These are phyloP conservation scores for Gliomastix tumulicola DNA, from an alignment of 2,329 filamentous ascomycete species.

Conservation along the genomic window DNA sequence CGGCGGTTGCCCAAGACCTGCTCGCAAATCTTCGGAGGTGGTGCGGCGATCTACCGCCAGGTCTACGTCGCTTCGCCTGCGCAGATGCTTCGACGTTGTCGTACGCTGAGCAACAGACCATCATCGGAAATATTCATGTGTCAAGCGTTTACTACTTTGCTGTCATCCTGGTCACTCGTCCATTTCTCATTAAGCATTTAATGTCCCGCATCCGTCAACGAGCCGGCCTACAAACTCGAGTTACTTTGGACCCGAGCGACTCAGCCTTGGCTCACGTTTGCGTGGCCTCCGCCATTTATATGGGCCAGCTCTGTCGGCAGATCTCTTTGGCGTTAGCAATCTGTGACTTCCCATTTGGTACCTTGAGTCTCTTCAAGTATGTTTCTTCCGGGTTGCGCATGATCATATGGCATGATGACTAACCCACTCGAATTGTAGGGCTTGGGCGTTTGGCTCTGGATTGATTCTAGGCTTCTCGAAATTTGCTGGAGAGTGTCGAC, in stretches of 20 bases:
- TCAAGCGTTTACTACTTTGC: slow-evolving; percentile 1
- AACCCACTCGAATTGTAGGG: neutral
- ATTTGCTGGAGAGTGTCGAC: neutral
- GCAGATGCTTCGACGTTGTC: neutral
- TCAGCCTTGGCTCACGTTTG: too few relatives aligned
- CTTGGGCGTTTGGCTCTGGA: slow-evolving; percentile 1
- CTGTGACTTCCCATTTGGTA: neutral
- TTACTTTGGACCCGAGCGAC: too few relatives aligned
- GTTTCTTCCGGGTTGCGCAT: neutral
- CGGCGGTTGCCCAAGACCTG: neutral
- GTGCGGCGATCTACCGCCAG: neutral
- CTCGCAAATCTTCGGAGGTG: neutral
- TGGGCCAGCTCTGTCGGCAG: neutral
- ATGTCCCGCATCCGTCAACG: too few relatives aligned
- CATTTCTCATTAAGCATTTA: too few relatives aligned
- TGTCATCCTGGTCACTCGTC: too few relatives aligned
- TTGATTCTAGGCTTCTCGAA: slow-evolving; percentile 2
- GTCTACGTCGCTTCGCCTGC: neutral
- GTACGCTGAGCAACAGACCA: neutral
- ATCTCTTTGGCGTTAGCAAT: neutral
- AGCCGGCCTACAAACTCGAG: too few relatives aligned
- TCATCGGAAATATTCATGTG: neutral
- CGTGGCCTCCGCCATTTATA: too few relatives aligned
- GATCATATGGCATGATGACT: neutral
- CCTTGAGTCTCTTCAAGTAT: slow-evolving; percentile 1